phyloP scores from a whole-genome alignment of 2,329 filamentous ascomycete species.

The Sporothrix inflata region DNA sequence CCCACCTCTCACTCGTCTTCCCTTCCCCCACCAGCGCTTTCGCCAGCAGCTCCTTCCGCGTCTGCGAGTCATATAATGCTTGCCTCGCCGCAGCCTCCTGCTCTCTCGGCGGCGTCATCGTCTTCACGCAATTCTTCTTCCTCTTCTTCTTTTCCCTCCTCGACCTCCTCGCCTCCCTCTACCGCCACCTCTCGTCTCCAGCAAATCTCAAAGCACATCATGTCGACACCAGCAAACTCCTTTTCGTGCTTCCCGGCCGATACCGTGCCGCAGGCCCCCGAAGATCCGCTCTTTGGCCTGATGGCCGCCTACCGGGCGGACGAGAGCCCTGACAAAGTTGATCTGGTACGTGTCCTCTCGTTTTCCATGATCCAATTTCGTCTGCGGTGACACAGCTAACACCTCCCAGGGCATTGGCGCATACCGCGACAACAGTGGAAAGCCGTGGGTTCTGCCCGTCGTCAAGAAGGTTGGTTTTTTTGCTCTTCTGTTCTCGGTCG shows the following conservation, averaged over 20 bases:
- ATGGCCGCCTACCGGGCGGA: constrained; percentile 88
- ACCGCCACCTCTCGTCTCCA: constrained; percentile 52
- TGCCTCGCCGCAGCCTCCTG: constrained; percentile 15
- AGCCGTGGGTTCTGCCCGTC: constrained; percentile 95
- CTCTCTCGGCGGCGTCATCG: constrained; percentile 22
- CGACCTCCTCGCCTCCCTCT: constrained; percentile 16
- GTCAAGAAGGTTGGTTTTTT: constrained; percentile 79
- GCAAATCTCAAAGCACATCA: constrained; percentile 72
- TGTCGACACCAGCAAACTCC: constrained; percentile 51
- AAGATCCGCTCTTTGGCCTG: constrained; percentile 92
- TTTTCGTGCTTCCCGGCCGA: constrained; percentile 74
- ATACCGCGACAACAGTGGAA: constrained; percentile 92
- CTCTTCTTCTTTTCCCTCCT: neutral
- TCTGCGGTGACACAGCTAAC: neutral
- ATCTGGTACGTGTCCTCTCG: constrained; percentile 66
- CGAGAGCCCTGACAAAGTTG: constrained; percentile 77
- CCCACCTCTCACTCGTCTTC: constrained; percentile 30
- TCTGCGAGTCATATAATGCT: constrained; percentile 20
- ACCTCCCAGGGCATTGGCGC: constrained; percentile 72
- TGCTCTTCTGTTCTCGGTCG: neutral
- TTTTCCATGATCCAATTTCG: neutral
- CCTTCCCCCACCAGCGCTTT: constrained; percentile 28
- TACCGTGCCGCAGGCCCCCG: constrained; percentile 84
- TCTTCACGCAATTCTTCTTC: constrained; percentile 17
- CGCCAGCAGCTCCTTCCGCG: constrained; percentile 25